phyloP scores from a whole-genome alignment of 495 filamentous ascomycete genomes.

The Xylaria curta region DNA sequence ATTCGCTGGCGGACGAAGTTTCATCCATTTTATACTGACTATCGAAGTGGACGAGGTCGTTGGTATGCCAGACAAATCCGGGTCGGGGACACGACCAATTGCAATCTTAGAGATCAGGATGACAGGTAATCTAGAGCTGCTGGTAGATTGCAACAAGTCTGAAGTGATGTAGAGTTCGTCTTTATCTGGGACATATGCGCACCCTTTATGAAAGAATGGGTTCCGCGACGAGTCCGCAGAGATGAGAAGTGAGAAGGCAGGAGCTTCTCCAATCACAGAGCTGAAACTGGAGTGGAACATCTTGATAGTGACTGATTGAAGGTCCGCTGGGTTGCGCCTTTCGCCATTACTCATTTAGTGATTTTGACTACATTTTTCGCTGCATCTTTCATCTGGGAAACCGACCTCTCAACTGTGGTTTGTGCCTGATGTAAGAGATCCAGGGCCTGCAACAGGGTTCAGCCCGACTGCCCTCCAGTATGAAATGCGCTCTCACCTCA shows the following conservation, averaged over 20 bases:
- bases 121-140: constrained; percentile 45
- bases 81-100: constrained; percentile 33
- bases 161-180: constrained; percentile 66
- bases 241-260: constrained; percentile 47
- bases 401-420: constrained; percentile 17
- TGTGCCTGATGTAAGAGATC: constrained; percentile 23
- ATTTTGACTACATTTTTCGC: not conserved
- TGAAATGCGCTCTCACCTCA: constrained; percentile 14
- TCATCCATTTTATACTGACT: constrained; percentile 47
- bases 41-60: constrained; percentile 19
- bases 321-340: constrained; percentile 12
- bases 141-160: constrained; percentile 52
- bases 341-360: constrained; percentile 7
- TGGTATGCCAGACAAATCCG: not conserved
- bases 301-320: constrained; percentile 30
- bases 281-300: constrained; percentile 35
- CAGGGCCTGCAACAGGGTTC: constrained; percentile 15
- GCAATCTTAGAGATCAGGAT: constrained; percentile 52
- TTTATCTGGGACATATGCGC: constrained; percentile 50
- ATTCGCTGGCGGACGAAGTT: constrained; percentile 48
- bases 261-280: constrained; percentile 27
- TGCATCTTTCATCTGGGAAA: not conserved
- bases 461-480: not conserved
- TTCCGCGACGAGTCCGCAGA: constrained; percentile 43
- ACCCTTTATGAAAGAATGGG: constrained; percentile 66